These are phyloP conservation scores for Aureobasidium sp. DNA, from an alignment of 2,329 filamentous ascomycete species.

Conservation along the genomic window DNA sequence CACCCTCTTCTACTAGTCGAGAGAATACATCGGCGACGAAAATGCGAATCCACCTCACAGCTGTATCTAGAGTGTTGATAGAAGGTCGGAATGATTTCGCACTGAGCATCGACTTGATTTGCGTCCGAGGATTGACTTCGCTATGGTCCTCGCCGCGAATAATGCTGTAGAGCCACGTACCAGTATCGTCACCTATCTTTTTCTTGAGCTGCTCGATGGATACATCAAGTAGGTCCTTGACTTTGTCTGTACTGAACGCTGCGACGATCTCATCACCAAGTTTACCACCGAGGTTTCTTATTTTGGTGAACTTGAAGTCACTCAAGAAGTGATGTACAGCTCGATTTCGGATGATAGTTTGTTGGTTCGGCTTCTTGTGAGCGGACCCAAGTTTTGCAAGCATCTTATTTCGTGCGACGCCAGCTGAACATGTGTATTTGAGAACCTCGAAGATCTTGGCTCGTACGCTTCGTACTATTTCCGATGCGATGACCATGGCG, in stretches of 20 bases:
- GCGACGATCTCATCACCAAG: slow-evolving; percentile 77
- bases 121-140: slow-evolving; percentile 82
- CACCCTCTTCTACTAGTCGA: slow-evolving; percentile 81
- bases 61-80: slow-evolving; percentile 72
- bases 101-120: slow-evolving; percentile 95
- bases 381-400: slow-evolving; percentile 87
- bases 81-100: slow-evolving; percentile 88
- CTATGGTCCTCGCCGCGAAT: slow-evolving; percentile 79
- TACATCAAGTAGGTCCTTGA: slow-evolving; percentile 66
- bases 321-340: slow-evolving; percentile 72
- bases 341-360: slow-evolving; percentile 86
- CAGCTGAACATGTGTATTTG: slow-evolving; percentile 85
- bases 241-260: slow-evolving; percentile 71
- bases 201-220: slow-evolving; percentile 67
- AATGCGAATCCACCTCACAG: slow-evolving; percentile 76
- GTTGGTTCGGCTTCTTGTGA: slow-evolving; percentile 86
- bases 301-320: slow-evolving; percentile 87
- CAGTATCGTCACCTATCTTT: slow-evolving; percentile 75
- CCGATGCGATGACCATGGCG: slow-evolving; percentile 74
- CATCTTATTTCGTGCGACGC: slow-evolving; percentile 87
- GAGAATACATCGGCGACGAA: slow-evolving; percentile 88
- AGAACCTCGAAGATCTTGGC: slow-evolving; percentile 59
- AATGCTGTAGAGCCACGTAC: slow-evolving; percentile 73
- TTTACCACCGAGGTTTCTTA: slow-evolving; percentile 91
- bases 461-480: slow-evolving; percentile 75